phyloP scores from a whole-genome alignment of 176 grass and related monocot genomes.

The Raddia guianensis region DNA sequence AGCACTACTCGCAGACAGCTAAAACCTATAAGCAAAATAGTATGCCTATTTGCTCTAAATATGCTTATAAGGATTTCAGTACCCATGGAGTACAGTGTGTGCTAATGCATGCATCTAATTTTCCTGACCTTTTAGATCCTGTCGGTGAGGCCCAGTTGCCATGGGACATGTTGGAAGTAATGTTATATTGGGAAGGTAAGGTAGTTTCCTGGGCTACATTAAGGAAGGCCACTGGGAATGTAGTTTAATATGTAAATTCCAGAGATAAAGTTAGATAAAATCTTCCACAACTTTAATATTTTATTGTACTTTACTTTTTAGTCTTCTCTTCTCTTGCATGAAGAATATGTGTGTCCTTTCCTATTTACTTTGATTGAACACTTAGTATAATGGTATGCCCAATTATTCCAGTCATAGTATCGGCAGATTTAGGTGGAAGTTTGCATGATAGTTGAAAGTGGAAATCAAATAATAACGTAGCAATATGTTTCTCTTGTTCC shows the following conservation, averaged over 20 bases:
- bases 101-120: conserved; percentile 51
- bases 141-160: conserved; percentile 37
- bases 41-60: background rate
- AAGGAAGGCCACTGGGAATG: conserved; percentile 15
- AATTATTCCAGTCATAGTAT: background rate
- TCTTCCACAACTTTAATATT: background rate
- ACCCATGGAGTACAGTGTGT: conserved; percentile 39
- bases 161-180: conserved; percentile 44
- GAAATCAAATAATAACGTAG: conserved; percentile 8
- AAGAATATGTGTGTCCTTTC: background rate
- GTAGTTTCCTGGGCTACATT: background rate
- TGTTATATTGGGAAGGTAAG: conserved; percentile 42
- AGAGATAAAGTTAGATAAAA: conserved; percentile 21
- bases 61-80: background rate
- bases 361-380: conserved; percentile 9
- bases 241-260: background rate
- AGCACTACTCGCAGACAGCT: background rate
- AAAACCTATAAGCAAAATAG: background rate
- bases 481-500: background rate
- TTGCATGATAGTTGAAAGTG: background rate
- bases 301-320: background rate
- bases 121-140: conserved; percentile 41
- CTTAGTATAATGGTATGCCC: background rate
- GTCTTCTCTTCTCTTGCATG: background rate
- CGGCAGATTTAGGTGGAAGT: background rate